Conservation (phyloP, 805 yeast genomes). For the Middelhovenomyces tepae region DNA sequence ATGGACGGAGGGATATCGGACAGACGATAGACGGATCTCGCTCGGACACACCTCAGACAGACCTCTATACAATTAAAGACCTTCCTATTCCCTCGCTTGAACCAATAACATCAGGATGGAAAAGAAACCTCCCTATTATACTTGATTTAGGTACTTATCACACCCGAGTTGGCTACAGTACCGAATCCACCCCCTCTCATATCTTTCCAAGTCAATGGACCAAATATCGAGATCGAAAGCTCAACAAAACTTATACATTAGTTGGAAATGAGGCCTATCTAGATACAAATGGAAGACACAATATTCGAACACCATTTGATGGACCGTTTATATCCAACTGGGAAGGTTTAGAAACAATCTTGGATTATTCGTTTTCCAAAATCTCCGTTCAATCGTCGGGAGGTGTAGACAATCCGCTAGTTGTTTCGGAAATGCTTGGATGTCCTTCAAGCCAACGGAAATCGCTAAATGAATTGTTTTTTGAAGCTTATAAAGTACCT, state of each 20-base stretch:
- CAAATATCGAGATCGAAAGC: constrained; percentile 68
- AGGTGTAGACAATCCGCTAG: constrained; percentile 64
- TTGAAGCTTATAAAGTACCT: constrained; percentile 75
- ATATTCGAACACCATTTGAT: constrained; percentile 74
- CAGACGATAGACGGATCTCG: too few relatives aligned
- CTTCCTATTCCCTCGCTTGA: constrained; percentile 20
- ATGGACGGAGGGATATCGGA: too few relatives aligned
- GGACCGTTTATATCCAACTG: constrained; percentile 83
- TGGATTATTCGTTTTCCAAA: constrained; percentile 79
- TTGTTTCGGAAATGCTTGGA: constrained; percentile 72
- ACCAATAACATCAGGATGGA: constrained; percentile 46
- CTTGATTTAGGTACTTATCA: constrained; percentile 71
- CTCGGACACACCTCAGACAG: constrained; percentile 8
- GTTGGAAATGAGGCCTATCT: constrained; percentile 76
- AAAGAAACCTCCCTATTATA: constrained; percentile 63
- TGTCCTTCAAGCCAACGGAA: constrained; percentile 61
- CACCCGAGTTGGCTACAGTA: constrained; percentile 32
- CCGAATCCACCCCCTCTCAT: constrained; percentile 36
- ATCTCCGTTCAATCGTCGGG: constrained; percentile 52
- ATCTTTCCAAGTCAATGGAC: constrained; percentile 63
- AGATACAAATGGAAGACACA: constrained; percentile 60
- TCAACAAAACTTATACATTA: constrained; percentile 45
- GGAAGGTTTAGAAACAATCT: constrained; percentile 75
- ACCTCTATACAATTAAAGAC: constrained; percentile 23
- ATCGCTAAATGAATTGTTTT: constrained; percentile 70